Evolutionary conservation across 164 flowering plant species (phyloP).

Genomic region (Stephania cephalantha): DNA sequence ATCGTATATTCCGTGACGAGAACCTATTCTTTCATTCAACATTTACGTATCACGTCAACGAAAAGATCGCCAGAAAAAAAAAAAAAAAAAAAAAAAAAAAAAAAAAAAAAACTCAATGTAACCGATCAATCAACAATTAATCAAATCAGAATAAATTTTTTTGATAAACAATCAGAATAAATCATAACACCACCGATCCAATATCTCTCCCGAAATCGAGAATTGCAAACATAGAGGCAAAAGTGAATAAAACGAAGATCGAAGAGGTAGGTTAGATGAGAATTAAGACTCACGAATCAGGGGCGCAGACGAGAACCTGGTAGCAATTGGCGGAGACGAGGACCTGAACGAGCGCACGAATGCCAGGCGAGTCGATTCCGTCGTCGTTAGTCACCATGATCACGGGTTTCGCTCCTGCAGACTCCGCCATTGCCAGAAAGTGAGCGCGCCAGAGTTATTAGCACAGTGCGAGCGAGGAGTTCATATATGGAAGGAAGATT

Average conservation of each 20-base stretch:
- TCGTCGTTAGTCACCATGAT: conserved; percentile 89
- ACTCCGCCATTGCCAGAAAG: neutral
- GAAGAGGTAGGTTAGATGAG: neutral
- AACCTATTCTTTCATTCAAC: no score
- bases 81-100: neutral
- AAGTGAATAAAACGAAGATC: neutral
- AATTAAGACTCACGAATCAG: conserved; percentile 56
- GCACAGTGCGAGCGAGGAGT: no score
- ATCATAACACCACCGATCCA: no score
- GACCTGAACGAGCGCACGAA: conserved; percentile 55
- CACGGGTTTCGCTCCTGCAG: conserved; percentile 23
- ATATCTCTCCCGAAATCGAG: no score
- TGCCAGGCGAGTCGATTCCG: conserved; percentile 83
- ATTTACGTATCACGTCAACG: no score
- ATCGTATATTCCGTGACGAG: no score
- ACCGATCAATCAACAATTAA: no score
- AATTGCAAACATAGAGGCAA: no score
- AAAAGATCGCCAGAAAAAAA: neutral
- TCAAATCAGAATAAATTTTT: no score
- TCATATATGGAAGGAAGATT: no score
- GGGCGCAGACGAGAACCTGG: conserved; percentile 74
- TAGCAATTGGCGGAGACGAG: conserved; percentile 60
- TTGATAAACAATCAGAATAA: no score
- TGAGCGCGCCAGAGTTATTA: no score
- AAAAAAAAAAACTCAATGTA: neutral